These are phyloP conservation scores for Daldinia caldariorum DNA, from an alignment of 495 filamentous ascomycete species.

Conservation along the genomic window DNA sequence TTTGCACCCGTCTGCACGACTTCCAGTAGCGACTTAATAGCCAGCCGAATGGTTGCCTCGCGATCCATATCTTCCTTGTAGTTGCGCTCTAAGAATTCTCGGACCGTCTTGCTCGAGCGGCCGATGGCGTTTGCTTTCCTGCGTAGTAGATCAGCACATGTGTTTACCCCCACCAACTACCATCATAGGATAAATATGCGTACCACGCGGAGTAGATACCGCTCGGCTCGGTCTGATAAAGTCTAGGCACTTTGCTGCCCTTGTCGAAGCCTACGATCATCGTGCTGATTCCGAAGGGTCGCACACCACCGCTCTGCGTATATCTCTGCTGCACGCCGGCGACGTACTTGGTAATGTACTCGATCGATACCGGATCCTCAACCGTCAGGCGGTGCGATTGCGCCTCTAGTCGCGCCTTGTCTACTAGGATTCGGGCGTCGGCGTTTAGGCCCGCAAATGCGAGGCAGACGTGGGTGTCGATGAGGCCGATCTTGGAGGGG, in stretches of 20 bases:
- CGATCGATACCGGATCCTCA: slow-evolving; percentile 95
- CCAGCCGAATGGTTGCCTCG: slow-evolving; percentile 94
- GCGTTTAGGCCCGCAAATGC: slow-evolving; percentile 97
- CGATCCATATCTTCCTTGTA: slow-evolving; percentile 97
- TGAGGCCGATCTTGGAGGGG: slow-evolving; percentile 93
- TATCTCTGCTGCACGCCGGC: slow-evolving; percentile 98
- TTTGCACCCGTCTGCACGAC: slow-evolving; percentile 99
- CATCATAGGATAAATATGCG: slow-evolving; percentile 26
- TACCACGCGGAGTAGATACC: slow-evolving; percentile 99
- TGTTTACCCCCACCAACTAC: not conserved
- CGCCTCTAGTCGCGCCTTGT: slow-evolving; percentile 95
- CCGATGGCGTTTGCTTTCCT: slow-evolving; percentile 99
- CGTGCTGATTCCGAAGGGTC: slow-evolving; percentile 97
- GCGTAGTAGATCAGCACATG: slow-evolving; percentile 23
- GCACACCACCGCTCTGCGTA: slow-evolving; percentile 96
- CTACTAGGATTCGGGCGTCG: slow-evolving; percentile 95
- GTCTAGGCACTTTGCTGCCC: slow-evolving; percentile 80
- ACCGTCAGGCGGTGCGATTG: slow-evolving; percentile 98
- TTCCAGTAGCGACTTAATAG: slow-evolving; percentile 96
- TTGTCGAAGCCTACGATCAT: slow-evolving; percentile 97
- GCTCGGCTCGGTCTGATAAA: slow-evolving; percentile 98
- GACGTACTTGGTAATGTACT: slow-evolving; percentile 99
- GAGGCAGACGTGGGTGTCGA: slow-evolving; percentile 95
- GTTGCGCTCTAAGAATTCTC: slow-evolving; percentile 97
- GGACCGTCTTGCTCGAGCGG: slow-evolving; percentile 96